Base-by-base conservation (phyloP, 176 grass and related monocot genomes). In the Oryza glumipatula region DNA sequence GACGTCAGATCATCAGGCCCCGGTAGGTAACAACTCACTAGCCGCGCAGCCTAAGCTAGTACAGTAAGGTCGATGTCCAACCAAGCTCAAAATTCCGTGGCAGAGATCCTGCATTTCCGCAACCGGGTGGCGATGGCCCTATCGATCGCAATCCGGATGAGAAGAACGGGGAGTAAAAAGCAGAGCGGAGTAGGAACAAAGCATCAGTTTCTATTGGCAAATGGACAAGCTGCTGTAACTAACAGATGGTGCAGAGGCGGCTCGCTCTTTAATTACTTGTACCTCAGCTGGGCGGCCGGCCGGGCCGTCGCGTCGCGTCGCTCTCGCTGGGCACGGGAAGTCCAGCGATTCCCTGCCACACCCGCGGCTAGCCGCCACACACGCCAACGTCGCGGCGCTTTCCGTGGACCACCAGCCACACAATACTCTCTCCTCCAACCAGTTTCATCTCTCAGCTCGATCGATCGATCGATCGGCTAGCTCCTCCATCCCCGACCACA, bases 291-390 rank as follows among this genome's bases (percentile, higher is more conserved):
- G 65, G 16, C 64, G 49, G 49, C 49, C 64, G 17, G 58, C 35
- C 23, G 32, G 23, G 14, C 68, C 1, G 30, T 36, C 8, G 54
- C 85, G 21, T 36, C 4, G 54, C 78, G 73, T 83, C 86, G 15
- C 68, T 69, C 43, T 87, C 78, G 17, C 14, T 19, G 44, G 33
- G 44, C 86, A 65, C 74, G 0, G 74, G 54, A 65, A 81, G 65
- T 82, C 88, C 67, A 14, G 49, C 41, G 26, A 32, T 0, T 14
- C 43, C 43, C 3, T 11, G 73, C 56, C 63, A 19, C 9, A 44
- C 65, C 65, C 13, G 33, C 65, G 22, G 46, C 78, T 45, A 7
- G 36, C 22, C 47, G 70, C 85, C 85, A 86, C 85, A 70, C 87
- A 24, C 49, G 24, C 76, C 21, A 22, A 63, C 58, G 67, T 28